Conservation (phyloP, 2,329 filamentous ascomycete species). For the Blumeria graminis region DNA sequence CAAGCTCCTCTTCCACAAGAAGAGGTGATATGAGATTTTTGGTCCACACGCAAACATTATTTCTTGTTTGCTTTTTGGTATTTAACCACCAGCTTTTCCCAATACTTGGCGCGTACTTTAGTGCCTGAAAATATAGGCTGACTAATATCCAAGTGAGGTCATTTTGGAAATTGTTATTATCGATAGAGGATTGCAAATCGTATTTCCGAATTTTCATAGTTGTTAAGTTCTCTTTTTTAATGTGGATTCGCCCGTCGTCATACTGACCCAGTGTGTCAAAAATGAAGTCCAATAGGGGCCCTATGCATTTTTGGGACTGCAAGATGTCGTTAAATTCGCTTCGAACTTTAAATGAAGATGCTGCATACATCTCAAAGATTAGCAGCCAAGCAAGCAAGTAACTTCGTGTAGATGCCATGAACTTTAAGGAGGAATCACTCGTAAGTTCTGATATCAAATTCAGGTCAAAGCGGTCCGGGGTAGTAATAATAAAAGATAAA, state of each 20-base stretch:
- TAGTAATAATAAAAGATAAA: constrained; percentile 57
- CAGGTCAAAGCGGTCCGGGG: constrained; percentile 45
- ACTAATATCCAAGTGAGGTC: constrained; percentile 66
- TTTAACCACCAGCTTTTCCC: constrained; percentile 73
- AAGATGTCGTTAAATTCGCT: constrained; percentile 59
- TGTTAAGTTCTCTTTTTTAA: constrained; percentile 42
- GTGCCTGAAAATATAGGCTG: constrained; percentile 62
- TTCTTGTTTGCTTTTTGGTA: constrained; percentile 55
- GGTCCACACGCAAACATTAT: constrained; percentile 65
- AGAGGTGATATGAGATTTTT: constrained; percentile 56
- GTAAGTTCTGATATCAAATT: constrained; percentile 20
- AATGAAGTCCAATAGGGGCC: constrained; percentile 48
- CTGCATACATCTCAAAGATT: constrained; percentile 63
- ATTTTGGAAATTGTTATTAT: constrained; percentile 37
- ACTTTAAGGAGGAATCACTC: constrained; percentile 22
- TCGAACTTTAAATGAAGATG: constrained; percentile 60
- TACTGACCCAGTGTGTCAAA: constrained; percentile 71
- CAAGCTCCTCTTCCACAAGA: constrained; percentile 39
- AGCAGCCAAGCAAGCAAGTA: constrained; percentile 81
- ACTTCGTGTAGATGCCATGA: constrained; percentile 45
- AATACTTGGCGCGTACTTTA: constrained; percentile 54
- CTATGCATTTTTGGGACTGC: constrained; percentile 45
- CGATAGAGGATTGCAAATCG: constrained; percentile 25
- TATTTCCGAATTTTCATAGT: constrained; percentile 30
- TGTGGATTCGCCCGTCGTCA: constrained; percentile 45